These are phyloP conservation scores for Fusarium caatingaense DNA, from an alignment of 2,329 filamentous ascomycete species.

Conservation along the genomic window DNA sequence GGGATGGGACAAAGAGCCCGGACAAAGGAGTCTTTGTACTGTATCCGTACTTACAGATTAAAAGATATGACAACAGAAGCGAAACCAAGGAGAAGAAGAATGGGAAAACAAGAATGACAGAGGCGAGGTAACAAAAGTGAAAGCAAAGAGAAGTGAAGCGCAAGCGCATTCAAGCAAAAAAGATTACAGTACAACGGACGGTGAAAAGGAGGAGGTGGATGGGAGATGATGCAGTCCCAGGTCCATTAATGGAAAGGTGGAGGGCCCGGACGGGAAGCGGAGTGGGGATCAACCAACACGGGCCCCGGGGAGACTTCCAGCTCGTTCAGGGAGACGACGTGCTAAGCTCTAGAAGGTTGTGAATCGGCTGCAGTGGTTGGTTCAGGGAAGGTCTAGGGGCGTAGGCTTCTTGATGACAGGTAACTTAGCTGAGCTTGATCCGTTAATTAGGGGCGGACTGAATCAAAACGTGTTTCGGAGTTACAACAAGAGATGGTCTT, in stretches of 20 bases:
- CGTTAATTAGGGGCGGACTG: conserved; percentile 20
- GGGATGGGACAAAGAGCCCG: conserved; percentile 17
- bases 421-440: conserved; percentile 6
- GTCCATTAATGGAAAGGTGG: conserved; percentile 20
- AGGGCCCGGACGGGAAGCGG: conserved; percentile 32
- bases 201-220: conserved; percentile 37
- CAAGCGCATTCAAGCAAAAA: conserved; percentile 41
- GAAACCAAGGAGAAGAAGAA: conserved; percentile 19
- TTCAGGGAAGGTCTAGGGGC: background rate
- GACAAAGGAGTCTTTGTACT: conserved; percentile 24
- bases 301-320: conserved; percentile 23
- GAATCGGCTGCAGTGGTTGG: conserved; percentile 31
- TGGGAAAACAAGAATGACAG: conserved; percentile 27
- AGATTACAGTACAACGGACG: conserved; percentile 24
- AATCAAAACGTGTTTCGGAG: conserved; percentile 36
- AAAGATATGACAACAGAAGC: conserved; percentile 32
- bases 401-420: conserved; percentile 10
- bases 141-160: conserved; percentile 37
- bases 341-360: conserved; percentile 32
- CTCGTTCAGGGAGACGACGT: conserved; percentile 14
- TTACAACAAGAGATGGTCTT: conserved; percentile 3
- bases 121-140: conserved; percentile 36
- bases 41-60: conserved; percentile 34
- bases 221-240: conserved; percentile 38
- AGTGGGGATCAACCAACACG: conserved; percentile 24